Evolutionary conservation across 2,329 filamentous ascomycete species (phyloP).

Genomic region (Nannizziopsis barbatae): DNA sequence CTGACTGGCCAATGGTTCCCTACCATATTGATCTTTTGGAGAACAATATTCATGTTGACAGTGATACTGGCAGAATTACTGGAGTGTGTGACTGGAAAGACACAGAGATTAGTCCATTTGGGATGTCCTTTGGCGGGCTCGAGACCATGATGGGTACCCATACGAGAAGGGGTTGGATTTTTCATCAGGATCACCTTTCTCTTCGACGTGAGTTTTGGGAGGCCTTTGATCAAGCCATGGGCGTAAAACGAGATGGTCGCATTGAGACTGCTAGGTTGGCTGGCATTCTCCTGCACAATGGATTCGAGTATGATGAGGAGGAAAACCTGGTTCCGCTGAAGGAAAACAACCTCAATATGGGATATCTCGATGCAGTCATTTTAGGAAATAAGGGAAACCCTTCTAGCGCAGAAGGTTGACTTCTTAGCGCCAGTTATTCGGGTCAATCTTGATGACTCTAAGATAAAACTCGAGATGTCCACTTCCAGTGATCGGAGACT

Average conservation of each 20-base stretch:
- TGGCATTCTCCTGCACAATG: not conserved
- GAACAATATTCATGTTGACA: conserved; percentile 5
- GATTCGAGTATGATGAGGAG: not conserved
- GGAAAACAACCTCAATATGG: not conserved
- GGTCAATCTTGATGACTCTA: too few relatives aligned
- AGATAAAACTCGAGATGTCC: too few relatives aligned
- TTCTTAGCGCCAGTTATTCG: too few relatives aligned
- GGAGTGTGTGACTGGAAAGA: conserved; percentile 4
- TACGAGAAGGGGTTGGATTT: not conserved
- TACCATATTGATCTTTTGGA: conserved; percentile 1
- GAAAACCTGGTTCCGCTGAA: not conserved
- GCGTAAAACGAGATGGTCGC: not conserved
- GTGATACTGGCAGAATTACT: not conserved
- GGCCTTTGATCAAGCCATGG: not conserved
- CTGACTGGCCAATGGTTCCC: conserved; percentile 8
- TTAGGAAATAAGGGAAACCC: not conserved
- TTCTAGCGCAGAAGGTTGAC: too few relatives aligned
- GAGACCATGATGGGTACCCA: not conserved
- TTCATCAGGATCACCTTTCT: not conserved
- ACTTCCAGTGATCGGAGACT: too few relatives aligned
- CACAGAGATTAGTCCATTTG: not conserved
- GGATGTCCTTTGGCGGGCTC: not conserved
- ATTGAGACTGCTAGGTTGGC: conserved; percentile 2
- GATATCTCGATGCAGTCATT: not conserved
- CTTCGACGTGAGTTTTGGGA: not conserved